phyloP scores from a whole-genome alignment of 495 filamentous ascomycete species.

The Aspergillus taichungensis region DNA sequence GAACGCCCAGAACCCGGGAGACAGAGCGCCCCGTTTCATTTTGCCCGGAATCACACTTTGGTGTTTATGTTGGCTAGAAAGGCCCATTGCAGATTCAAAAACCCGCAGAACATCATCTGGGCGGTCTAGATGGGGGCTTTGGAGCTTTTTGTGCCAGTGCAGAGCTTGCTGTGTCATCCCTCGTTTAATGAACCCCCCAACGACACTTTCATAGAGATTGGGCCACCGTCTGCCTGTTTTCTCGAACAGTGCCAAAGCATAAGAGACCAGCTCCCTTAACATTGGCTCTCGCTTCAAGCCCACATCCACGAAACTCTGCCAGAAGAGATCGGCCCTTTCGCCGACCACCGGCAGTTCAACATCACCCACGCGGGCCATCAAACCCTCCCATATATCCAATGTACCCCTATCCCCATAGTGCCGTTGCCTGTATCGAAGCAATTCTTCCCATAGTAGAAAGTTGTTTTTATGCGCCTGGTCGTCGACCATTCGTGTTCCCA shows the following conservation, averaged over 20 bases:
- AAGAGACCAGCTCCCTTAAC: conserved; percentile 41
- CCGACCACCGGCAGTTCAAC: conserved; percentile 40
- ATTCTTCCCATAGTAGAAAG: conserved; percentile 54
- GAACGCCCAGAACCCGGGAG: conserved; percentile 29
- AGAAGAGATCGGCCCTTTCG: conserved; percentile 43
- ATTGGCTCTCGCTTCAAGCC: conserved; percentile 39
- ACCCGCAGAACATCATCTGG: conserved; percentile 31
- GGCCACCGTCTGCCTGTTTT: conserved; percentile 34
- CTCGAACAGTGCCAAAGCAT: conserved; percentile 46
- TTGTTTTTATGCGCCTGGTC: conserved; percentile 37
- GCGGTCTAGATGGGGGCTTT: conserved; percentile 17
- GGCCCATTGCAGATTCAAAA: conserved; percentile 18
- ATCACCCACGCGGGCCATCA: conserved; percentile 38
- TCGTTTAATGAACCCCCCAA: conserved; percentile 36
- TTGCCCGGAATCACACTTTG: not conserved
- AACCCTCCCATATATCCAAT: conserved; percentile 51
- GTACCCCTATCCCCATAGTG: conserved; percentile 52
- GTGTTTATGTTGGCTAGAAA: not conserved
- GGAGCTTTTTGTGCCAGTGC: conserved; percentile 39
- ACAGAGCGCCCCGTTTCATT: conserved; percentile 1
- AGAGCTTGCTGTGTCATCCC: conserved; percentile 29
- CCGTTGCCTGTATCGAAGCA: conserved; percentile 53
- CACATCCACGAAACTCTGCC: conserved; percentile 45
- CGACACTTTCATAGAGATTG: conserved; percentile 39
- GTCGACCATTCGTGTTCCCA: conserved; percentile 46